phyloP scores from a whole-genome alignment of 371 early-diverging fungal species.

The Coemansia sp. region DNA sequence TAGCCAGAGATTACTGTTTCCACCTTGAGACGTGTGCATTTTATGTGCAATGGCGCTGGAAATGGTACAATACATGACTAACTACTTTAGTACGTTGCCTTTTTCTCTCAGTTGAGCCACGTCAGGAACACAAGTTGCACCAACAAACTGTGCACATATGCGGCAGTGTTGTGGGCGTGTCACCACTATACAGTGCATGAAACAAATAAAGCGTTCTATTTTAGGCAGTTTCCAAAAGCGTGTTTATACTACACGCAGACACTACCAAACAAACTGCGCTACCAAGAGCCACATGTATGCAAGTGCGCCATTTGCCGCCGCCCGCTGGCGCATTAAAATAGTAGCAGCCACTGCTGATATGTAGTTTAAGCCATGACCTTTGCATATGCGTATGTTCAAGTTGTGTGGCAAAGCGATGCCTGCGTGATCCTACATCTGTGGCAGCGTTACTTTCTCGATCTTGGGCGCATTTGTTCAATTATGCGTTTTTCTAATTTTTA shows the following conservation, averaged over 20 bases:
- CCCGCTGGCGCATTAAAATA: not conserved
- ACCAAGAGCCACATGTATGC: not conserved
- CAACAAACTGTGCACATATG: not conserved
- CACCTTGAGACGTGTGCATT: not conserved
- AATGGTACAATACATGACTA: not conserved
- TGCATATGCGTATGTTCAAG: not conserved
- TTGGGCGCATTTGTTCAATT: too few species aligned
- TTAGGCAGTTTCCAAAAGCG: not conserved
- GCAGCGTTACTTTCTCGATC: not conserved
- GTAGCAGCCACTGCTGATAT: not conserved
- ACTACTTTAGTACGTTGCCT: not conserved
- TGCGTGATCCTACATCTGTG: slow-evolving; percentile 1
- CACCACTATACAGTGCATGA: not conserved
- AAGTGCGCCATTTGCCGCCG: slow-evolving; percentile 1
- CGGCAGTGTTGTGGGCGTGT: not conserved
- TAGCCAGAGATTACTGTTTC: not conserved
- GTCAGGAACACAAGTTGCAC: not conserved
- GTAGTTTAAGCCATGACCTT: not conserved
- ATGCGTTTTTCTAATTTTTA: too few species aligned
- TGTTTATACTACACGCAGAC: not conserved
- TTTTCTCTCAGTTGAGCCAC: not conserved
- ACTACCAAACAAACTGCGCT: not conserved
- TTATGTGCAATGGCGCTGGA: not conserved
- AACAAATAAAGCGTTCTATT: not conserved
- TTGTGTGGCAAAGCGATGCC: not conserved